Evolutionary conservation across 2,329 filamentous ascomycete genomes (phyloP), one percentile per base, ranked within the genome.

Genomic region (Sporothrix sp.): DNA sequence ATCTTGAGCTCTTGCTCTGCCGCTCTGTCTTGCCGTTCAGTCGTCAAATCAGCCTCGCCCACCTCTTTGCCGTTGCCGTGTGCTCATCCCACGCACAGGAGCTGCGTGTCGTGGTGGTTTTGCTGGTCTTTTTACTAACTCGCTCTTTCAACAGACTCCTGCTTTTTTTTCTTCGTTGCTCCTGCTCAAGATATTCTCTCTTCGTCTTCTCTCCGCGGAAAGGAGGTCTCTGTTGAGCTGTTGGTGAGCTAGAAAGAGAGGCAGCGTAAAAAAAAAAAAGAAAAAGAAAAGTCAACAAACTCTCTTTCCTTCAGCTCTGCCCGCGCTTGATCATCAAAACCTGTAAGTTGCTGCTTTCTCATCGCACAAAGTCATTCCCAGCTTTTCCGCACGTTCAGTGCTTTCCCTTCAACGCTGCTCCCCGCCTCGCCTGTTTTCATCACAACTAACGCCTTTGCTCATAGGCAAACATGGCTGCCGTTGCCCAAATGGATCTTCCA

Each of bases 401-500:
- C n/a, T n/a, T n/a, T 28, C 25, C 6, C 25, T 28, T 28, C 10
- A 10, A 28, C 5, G 25, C 25, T 10, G 10, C 25, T 28, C 25
- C 25, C 25, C 5, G 20, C 14, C 2, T 27, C 3, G 25, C 14
- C 16, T 28, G 2, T 28, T 14, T 23, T 44, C 21, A 28, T 1
- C 2, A 13, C 14, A 8, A 13, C 32, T 45, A 20, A 35, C 48
- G 20, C 13, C 25, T 28, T 11, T 2, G 8, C 4, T 11, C 20
- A 1, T 20, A 39, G 35, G 11, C 7, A 18, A 37, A 20, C 49
- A 73, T 74, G 71, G 67, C 65, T 45, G 58, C 62, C 8, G 48
- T 59, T 44, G 57, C 61, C 8, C n/a, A 54, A 16, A 62, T 62
- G 59, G 54, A 57, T 2, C 18, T 54, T 2, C 13, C 8, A 10